These are phyloP conservation scores for Phytophthora constricta DNA, from an alignment of 352 stramenopile genomes.

Conservation along the genomic window DNA sequence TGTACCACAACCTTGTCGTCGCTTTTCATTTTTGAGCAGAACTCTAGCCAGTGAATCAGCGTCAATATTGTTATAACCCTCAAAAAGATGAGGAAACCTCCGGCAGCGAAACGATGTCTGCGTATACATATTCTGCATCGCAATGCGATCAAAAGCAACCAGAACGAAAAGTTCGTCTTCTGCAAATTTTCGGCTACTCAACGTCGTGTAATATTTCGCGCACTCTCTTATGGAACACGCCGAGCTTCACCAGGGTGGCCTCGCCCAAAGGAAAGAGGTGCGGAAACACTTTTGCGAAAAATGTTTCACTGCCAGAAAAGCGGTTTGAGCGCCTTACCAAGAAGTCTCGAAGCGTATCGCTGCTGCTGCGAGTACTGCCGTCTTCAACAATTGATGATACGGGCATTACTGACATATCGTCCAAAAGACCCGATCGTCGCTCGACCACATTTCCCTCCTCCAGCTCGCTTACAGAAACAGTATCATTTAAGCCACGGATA, in stretches of 20 bases:
- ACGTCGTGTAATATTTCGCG: conserved; percentile 13
- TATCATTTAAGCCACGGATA: not conserved
- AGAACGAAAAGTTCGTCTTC: conserved; percentile 21
- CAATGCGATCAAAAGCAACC: conserved; percentile 14
- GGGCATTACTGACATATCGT: too few species aligned
- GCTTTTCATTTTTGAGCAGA: conserved; percentile 12
- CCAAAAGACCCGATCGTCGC: too few species aligned
- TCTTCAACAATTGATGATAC: not conserved
- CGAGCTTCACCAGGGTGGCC: conserved; percentile 10
- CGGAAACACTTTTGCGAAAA: conserved; percentile 4
- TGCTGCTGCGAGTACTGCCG: too few species aligned
- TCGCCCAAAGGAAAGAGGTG: conserved; percentile 14
- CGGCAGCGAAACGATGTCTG: conserved; percentile 2
- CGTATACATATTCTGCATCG: conserved; percentile 14
- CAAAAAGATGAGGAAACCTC: conserved; percentile 3
- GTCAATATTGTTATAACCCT: not conserved
- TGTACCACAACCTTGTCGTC: conserved; percentile 1
- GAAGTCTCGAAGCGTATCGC: too few species aligned
- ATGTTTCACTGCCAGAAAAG: not conserved
- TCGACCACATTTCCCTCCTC: conserved; percentile 1
- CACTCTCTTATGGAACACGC: conserved; percentile 9
- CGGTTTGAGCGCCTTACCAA: too few species aligned
- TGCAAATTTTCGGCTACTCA: conserved; percentile 16
- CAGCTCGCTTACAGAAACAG: not conserved
- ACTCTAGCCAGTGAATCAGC: not conserved